Conservation (phyloP, 306 rosid genomes). For the Vachellia collinsii region DNA sequence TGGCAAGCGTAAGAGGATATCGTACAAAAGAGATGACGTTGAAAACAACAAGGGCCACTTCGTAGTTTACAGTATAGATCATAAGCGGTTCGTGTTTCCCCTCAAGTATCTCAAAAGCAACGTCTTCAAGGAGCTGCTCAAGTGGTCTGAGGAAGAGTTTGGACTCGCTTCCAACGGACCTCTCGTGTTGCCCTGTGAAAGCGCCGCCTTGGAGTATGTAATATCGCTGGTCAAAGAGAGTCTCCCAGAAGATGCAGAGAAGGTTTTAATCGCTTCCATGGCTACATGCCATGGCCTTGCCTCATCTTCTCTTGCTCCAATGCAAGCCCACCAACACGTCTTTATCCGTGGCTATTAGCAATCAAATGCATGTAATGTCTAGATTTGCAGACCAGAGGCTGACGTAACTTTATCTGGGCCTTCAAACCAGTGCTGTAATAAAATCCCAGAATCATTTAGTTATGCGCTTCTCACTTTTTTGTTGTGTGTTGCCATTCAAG, state of each 20-base stretch:
- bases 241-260: background rate
- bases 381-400: background rate
- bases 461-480: background rate
- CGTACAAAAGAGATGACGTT: background rate
- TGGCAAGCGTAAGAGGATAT: conserved; percentile 10
- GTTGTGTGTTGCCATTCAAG: background rate
- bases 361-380: background rate
- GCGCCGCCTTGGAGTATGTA: background rate
- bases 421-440: background rate
- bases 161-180: background rate
- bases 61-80: conserved; percentile 12
- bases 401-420: background rate
- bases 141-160: conserved; percentile 8
- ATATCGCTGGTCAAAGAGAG: background rate
- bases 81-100: conserved; percentile 5
- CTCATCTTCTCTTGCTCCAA: conserved; percentile 5
- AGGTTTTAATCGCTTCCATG: background rate
- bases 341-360: background rate
- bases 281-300: background rate
- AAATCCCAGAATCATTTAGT: background rate
- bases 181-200: background rate
- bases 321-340: background rate
- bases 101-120: conserved; percentile 14
- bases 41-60: background rate
- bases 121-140: conserved; percentile 20